Percentiles rank a stretch among this genome's conserved stretches.
Evolutionary conservation across 2,329 filamentous ascomycete genomes (phyloP).

Genomic region (Fusarium neocosmosporiellum): DNA sequence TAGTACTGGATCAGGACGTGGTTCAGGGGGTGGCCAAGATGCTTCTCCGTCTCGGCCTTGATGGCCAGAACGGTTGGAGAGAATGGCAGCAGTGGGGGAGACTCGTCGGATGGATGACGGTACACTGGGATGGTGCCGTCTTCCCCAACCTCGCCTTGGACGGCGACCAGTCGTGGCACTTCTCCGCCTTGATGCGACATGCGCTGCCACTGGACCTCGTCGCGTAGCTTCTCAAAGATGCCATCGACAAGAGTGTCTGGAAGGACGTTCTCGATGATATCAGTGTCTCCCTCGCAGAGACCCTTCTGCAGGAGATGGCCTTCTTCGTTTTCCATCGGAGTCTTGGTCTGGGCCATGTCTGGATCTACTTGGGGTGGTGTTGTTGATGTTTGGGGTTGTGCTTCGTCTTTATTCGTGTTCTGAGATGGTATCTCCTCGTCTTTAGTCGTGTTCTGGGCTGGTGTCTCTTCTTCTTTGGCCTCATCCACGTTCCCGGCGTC

Average conservation of each 20-base stretch:
- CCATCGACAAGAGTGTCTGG: constrained; percentile 64
- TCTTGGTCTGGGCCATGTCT: constrained; percentile 16
- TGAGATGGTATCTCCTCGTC: not conserved
- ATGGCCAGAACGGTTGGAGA: constrained; percentile 78
- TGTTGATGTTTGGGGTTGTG: not conserved
- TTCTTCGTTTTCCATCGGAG: constrained; percentile 10
- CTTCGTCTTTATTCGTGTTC: not conserved
- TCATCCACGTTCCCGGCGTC: not conserved
- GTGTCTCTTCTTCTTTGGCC: constrained; percentile 1
- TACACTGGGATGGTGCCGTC: constrained; percentile 90
- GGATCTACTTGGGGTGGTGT: not conserved
- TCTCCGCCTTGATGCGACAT: constrained; percentile 95
- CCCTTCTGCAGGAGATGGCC: constrained; percentile 53
- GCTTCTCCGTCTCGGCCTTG: constrained; percentile 73
- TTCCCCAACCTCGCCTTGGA: constrained; percentile 77
- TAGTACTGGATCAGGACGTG: constrained; percentile 95
- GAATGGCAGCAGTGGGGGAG: constrained; percentile 80
- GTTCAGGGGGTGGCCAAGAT: constrained; percentile 84
- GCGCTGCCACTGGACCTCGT: constrained; percentile 86
- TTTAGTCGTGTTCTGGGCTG: not conserved
- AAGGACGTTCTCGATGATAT: constrained; percentile 77
- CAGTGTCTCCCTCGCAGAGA: constrained; percentile 85
- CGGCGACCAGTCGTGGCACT: constrained; percentile 90
- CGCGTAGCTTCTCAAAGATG: constrained; percentile 76
- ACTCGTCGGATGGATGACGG: constrained; percentile 91